These are phyloP conservation scores for Colletotrichum ledebouriae DNA, from an alignment of 2,329 filamentous ascomycete species.

Conservation along the genomic window DNA sequence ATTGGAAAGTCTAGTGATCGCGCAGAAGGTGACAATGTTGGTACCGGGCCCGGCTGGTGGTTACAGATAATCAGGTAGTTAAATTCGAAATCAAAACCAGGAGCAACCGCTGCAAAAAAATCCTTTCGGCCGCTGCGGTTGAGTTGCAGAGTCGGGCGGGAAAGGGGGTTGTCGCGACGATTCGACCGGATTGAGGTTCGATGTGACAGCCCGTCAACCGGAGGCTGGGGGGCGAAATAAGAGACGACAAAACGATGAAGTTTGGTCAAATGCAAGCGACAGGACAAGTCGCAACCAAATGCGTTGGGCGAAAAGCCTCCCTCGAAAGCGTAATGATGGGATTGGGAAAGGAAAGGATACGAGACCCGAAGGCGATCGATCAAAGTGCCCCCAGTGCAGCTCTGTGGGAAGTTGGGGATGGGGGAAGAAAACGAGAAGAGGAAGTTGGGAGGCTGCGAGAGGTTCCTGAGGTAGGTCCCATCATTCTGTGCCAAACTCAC, in stretches of 20 bases:
- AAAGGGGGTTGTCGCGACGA: conserved; percentile 32
- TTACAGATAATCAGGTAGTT: conserved; percentile 16
- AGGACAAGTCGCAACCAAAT: conserved; percentile 15
- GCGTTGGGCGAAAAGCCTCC: conserved; percentile 18
- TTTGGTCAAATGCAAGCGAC: conserved; percentile 23
- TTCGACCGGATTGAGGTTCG: conserved; percentile 39
- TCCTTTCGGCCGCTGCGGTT: conserved; percentile 7
- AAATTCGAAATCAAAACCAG: neutral
- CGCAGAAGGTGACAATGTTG: conserved; percentile 24
- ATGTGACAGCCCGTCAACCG: conserved; percentile 40
- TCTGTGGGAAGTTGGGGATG: conserved; percentile 48
- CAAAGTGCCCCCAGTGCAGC: conserved; percentile 39
- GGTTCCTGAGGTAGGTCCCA: conserved; percentile 40
- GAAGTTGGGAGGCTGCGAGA: conserved; percentile 55
- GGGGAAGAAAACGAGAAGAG: conserved; percentile 52
- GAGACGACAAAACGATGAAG: conserved; percentile 24
- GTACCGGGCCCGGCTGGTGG: conserved; percentile 4
- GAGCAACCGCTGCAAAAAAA: conserved; percentile 10
- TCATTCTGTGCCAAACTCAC: conserved; percentile 57
- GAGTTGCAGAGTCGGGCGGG: conserved; percentile 1
- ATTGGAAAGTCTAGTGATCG: conserved; percentile 42
- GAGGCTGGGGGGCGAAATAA: conserved; percentile 32
- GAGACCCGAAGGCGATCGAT: conserved; percentile 41
- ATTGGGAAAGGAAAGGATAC: conserved; percentile 42
- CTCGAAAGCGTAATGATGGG: conserved; percentile 34